phyloP scores from a whole-genome alignment of 2,329 filamentous ascomycete genomes.

The Fusarium sambucinum region DNA sequence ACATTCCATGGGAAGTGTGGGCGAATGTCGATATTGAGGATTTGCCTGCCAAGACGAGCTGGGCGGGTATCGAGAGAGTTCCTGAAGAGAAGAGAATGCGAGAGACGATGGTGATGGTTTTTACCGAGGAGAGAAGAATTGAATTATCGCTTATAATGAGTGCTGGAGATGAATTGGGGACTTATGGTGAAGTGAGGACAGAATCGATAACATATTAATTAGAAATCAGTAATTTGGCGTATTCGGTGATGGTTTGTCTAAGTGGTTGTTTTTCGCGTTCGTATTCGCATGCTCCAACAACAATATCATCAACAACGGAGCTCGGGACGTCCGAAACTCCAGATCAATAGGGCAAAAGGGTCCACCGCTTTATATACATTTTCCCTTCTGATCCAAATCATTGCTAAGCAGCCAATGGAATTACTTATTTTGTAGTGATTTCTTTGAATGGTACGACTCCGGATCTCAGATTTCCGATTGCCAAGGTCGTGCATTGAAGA shows the following conservation, averaged over 20 bases:
- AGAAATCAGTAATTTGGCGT: slow-evolving; percentile 3
- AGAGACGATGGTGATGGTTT: slow-evolving; percentile 45
- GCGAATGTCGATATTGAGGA: slow-evolving; percentile 22
- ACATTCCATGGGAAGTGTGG: slow-evolving; percentile 45
- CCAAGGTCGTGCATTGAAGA: slow-evolving; percentile 21
- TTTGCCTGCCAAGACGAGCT: slow-evolving; percentile 29
- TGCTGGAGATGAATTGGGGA: slow-evolving; percentile 29
- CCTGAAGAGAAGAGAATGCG: slow-evolving; percentile 39
- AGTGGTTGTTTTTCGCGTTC: slow-evolving; percentile 17
- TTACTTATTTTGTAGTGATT: not conserved
- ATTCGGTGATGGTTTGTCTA: slow-evolving; percentile 13
- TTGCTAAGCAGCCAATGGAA: slow-evolving; percentile 14
- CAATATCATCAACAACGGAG: slow-evolving; percentile 1
- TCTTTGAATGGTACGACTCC: slow-evolving; percentile 32
- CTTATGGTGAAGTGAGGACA: slow-evolving; percentile 25
- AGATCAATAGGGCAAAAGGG: not conserved
- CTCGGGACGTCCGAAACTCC: slow-evolving; percentile 19
- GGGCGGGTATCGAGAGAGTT: slow-evolving; percentile 40
- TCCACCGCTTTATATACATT: slow-evolving; percentile 8
- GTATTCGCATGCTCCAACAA: slow-evolving; percentile 22
- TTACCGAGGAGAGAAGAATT: slow-evolving; percentile 31
- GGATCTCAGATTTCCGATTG: slow-evolving; percentile 40
- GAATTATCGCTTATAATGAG: slow-evolving; percentile 43
- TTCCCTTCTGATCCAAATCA: not conserved
- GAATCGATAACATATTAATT: slow-evolving; percentile 35